Percentiles rank a stretch among this genome's conserved stretches.
Conservation (phyloP, 1,284 basidiomycete species). For the Naganishia albida region DNA sequence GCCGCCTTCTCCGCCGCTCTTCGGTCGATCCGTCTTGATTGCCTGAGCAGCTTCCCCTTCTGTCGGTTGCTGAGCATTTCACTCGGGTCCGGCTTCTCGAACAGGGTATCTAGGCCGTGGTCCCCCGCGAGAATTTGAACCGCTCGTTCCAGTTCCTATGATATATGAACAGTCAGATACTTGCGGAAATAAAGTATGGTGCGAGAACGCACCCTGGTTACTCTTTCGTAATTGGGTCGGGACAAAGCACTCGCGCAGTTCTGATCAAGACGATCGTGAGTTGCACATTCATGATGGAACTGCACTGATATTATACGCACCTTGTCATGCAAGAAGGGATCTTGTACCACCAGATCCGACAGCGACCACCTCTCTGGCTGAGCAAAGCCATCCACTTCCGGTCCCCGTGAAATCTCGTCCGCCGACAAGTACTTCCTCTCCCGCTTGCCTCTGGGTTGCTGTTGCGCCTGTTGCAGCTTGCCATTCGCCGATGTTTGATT, state of each 20-base stretch:
- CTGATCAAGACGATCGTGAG: neutral
- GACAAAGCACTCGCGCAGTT: slow-evolving; percentile 27
- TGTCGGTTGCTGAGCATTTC: neutral
- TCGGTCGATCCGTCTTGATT: neutral
- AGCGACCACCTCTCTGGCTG: slow-evolving; percentile 47
- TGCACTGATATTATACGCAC: slow-evolving; percentile 36
- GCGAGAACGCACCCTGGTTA: neutral
- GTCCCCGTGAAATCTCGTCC: slow-evolving; percentile 1
- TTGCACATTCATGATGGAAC: neutral
- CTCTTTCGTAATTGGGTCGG: slow-evolving; percentile 1
- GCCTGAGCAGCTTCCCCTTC: neutral
- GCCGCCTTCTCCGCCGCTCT: neutral
- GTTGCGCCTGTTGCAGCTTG: slow-evolving; percentile 3
- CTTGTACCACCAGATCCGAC: slow-evolving; percentile 48
- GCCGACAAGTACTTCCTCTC: slow-evolving; percentile 4
- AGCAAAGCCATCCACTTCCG: slow-evolving; percentile 19
- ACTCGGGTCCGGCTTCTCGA: slow-evolving; percentile 4
- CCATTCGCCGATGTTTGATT: neutral
- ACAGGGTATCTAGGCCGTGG: neutral
- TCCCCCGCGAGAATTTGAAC: neutral
- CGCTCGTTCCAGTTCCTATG: slow-evolving; percentile 21
- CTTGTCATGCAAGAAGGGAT: slow-evolving; percentile 54
- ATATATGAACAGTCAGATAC: neutral
- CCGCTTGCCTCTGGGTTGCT: slow-evolving; percentile 1
- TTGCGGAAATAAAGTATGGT: too few relatives aligned